Evolutionary conservation across 352 stramenopile genomes (phyloP).

Genomic region (Phytophthora chlamydospora): DNA sequence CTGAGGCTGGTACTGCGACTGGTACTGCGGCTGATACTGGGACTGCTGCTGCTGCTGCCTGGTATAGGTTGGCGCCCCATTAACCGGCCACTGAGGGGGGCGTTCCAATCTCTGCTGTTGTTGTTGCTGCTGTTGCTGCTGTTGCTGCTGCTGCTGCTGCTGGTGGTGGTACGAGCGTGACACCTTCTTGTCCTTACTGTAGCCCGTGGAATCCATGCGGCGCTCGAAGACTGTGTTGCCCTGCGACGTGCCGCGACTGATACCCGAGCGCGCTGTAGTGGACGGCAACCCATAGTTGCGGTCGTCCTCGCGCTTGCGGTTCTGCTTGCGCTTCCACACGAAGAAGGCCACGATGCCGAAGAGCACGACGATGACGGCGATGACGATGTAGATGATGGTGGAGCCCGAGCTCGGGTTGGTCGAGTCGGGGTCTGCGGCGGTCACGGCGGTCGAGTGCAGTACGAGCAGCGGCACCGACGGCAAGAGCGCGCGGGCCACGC

Average conservation of each 20-base stretch:
- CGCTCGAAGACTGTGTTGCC: slow-evolving; percentile 26
- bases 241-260: slow-evolving; percentile 21
- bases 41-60: slow-evolving; percentile 18
- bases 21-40: slow-evolving; percentile 16
- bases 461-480: slow-evolving; percentile 19
- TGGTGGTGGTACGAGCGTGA: slow-evolving; percentile 9
- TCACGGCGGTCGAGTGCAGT: slow-evolving; percentile 5
- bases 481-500: background rate
- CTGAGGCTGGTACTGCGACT: slow-evolving; percentile 9
- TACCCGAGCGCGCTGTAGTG: slow-evolving; percentile 16
- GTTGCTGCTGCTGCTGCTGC: too few species aligned
- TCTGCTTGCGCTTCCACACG: slow-evolving; percentile 55
- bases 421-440: slow-evolving; percentile 12
- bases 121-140: background rate
- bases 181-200: slow-evolving; percentile 29
- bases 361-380: slow-evolving; percentile 56
- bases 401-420: slow-evolving; percentile 36
- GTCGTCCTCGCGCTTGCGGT: slow-evolving; percentile 25
- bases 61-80: background rate
- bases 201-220: slow-evolving; percentile 29
- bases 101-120: slow-evolving; percentile 9
- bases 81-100: background rate
- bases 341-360: slow-evolving; percentile 56
- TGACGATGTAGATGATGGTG: slow-evolving; percentile 64
- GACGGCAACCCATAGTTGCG: slow-evolving; percentile 23